Evolutionary conservation across 1,284 basidiomycete species (phyloP).

Genomic region (Phellopilus nigrolimitatus): DNA sequence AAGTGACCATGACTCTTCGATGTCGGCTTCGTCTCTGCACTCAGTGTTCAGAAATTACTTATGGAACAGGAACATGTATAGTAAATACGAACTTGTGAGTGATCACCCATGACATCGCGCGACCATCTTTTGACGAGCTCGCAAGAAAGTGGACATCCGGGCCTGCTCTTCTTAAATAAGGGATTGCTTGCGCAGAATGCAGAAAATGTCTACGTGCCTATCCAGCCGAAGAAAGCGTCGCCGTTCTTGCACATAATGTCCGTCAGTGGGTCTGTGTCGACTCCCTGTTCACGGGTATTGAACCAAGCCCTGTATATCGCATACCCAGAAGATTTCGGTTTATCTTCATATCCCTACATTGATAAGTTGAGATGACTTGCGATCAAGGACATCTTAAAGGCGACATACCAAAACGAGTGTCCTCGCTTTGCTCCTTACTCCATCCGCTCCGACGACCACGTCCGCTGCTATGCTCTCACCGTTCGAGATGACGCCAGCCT

Average conservation of each 20-base stretch:
- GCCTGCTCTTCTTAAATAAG: constrained; percentile 16
- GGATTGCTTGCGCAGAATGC: background rate
- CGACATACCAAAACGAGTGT: constrained; percentile 27
- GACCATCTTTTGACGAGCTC: constrained; percentile 22
- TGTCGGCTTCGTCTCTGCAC: constrained; percentile 25
- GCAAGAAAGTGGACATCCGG: constrained; percentile 28
- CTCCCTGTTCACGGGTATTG: constrained; percentile 24
- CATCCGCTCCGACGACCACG: constrained; percentile 24
- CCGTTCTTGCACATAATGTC: constrained; percentile 24
- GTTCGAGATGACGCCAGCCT: constrained; percentile 19
- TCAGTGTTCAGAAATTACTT: too few species aligned
- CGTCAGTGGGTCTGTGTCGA: constrained; percentile 26
- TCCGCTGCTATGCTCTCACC: constrained; percentile 22
- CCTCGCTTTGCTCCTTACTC: constrained; percentile 21
- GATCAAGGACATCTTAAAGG: too few species aligned
- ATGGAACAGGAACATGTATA: too few species aligned
- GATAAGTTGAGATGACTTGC: background rate
- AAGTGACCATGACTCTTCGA: constrained; percentile 27
- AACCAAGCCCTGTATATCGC: constrained; percentile 30
- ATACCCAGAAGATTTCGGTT: constrained; percentile 28
- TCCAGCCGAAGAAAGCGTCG: constrained; percentile 26
- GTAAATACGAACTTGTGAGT: constrained; percentile 24
- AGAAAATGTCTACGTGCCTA: constrained; percentile 17
- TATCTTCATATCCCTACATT: constrained; percentile 28
- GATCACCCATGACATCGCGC: constrained; percentile 26